phyloP scores from a whole-genome alignment of 2,329 filamentous ascomycete genomes.

The Neopestalotiopsis sp. region DNA sequence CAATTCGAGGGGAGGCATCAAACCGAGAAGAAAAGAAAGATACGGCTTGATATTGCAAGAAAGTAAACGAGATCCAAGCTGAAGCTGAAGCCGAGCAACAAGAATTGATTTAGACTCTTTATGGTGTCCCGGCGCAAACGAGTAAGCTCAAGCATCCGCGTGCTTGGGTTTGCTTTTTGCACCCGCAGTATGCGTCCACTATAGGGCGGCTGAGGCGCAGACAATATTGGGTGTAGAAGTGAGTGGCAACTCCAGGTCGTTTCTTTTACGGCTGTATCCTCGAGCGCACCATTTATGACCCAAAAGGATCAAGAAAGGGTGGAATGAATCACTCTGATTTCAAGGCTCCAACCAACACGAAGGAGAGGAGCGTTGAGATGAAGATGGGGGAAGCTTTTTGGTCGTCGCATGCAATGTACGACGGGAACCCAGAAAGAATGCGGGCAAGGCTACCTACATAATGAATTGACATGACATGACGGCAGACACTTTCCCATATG shows the following conservation, averaged over 20 bases:
- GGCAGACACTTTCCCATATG: constrained; percentile 3
- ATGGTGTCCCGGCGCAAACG: not conserved
- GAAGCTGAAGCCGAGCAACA: not conserved
- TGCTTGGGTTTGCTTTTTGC: not conserved
- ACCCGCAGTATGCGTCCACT: not conserved
- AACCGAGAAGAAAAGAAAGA: not conserved
- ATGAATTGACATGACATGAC: constrained; percentile 1
- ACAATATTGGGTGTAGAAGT: not conserved
- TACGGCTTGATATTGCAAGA: not conserved
- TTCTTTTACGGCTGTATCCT: not conserved
- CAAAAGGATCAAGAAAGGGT: not conserved
- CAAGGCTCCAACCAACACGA: not conserved
- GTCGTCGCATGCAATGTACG: not conserved
- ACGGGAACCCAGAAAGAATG: not conserved
- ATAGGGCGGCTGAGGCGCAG: not conserved
- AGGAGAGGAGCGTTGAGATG: not conserved
- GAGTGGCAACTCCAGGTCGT: not conserved
- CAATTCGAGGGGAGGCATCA: not conserved
- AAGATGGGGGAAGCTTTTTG: not conserved
- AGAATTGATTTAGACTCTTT: not conserved
- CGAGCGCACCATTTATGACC: not conserved
- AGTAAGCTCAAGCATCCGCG: not conserved
- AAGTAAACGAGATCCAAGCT: not conserved
- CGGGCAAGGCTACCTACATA: not conserved
- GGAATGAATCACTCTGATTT: not conserved